Evolutionary conservation across 176 grass and related monocot species (phyloP), one percentile per base, ranked within the genome.

Genomic region (Phragmites australis): DNA sequence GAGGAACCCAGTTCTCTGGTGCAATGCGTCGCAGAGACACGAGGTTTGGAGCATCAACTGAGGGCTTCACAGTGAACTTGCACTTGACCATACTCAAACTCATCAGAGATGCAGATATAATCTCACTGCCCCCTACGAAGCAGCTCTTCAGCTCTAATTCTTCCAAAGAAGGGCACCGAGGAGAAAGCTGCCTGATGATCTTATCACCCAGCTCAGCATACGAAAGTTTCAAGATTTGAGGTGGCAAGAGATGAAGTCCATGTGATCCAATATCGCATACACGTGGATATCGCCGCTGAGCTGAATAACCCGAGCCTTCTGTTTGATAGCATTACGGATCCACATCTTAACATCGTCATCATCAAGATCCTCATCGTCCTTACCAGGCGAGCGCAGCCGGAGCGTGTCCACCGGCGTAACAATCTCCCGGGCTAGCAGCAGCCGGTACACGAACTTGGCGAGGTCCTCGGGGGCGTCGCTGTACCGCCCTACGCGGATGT

Each of bases 151-250:
- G 67, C 29, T 79, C 75, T 0, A 85, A 19, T 12, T 79, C 83
- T 52, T 85, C 75, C 46, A 85, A 54, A 14, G 9, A 85, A 55
- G 67, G 61, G 75, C 83, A 85, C 1, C 25, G 9, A 21, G 83
- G 79, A 5, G 46, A 55, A 8, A 85, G 25, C 25, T 72, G 56
- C 21, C 9, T 8, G 25, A 69, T 11, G 74, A 64, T 31, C 56
- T 15, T 32, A 11, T 8, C 66, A 6, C 19, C 47, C 25, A 85
- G 18, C 19, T 17, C 16, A 41, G 55, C 26, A 5, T 79, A 78
- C 0, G 66, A 45, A 13, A 85, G 5, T 37, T 79, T 85, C 67
- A 85, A 65, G 67, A 72, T 19, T 45, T 85, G 34, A 85, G 83
- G 56, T 34, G 46, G 75, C 48, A 12, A 37, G 83, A 73, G 75